Evolutionary conservation across 2,329 filamentous ascomycete genomes (phyloP).

Genomic region (Salinomyces thailandicus): DNA sequence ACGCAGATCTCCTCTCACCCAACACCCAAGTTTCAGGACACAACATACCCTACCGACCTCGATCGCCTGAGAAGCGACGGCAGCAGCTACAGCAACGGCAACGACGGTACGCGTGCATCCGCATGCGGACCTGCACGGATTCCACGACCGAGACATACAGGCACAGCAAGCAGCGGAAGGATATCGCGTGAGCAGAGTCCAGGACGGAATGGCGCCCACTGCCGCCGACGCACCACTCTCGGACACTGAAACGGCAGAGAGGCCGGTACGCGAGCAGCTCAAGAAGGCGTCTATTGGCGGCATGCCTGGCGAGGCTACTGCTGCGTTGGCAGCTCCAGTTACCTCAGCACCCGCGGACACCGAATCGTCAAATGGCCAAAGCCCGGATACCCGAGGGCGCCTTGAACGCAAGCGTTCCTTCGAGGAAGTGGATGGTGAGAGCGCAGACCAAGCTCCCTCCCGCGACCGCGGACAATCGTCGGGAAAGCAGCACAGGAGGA

Average conservation of each 20-base stretch:
- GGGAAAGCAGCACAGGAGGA: constrained; percentile 32
- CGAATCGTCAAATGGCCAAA: constrained; percentile 2
- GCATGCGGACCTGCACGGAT: too few relatives aligned
- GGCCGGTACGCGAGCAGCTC: constrained; percentile 50
- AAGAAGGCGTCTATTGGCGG: constrained; percentile 51
- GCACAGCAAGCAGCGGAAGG: too few relatives aligned
- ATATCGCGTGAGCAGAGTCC: too few relatives aligned
- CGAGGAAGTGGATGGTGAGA: constrained; percentile 34
- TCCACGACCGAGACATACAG: too few relatives aligned
- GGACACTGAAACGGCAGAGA: constrained; percentile 42
- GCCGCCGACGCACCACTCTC: constrained; percentile 10
- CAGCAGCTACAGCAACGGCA: too few relatives aligned
- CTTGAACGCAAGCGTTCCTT: constrained; percentile 37
- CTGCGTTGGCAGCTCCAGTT: constrained; percentile 1
- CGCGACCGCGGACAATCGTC: constrained; percentile 20
- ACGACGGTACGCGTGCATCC: too few relatives aligned
- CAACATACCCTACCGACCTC: too few relatives aligned
- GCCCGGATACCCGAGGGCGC: constrained; percentile 7
- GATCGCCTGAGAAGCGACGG: too few relatives aligned
- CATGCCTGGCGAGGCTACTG: constrained; percentile 6
- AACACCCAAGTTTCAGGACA: too few relatives aligned
- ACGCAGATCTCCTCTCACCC: too few relatives aligned
- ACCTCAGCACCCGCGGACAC: too few relatives aligned
- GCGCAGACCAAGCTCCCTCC: constrained; percentile 22
- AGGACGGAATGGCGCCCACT: neutral